Evolutionary conservation across 768 basidiomycete species (phyloP).

Genomic region (Paxillus ammoniavirescens): DNA sequence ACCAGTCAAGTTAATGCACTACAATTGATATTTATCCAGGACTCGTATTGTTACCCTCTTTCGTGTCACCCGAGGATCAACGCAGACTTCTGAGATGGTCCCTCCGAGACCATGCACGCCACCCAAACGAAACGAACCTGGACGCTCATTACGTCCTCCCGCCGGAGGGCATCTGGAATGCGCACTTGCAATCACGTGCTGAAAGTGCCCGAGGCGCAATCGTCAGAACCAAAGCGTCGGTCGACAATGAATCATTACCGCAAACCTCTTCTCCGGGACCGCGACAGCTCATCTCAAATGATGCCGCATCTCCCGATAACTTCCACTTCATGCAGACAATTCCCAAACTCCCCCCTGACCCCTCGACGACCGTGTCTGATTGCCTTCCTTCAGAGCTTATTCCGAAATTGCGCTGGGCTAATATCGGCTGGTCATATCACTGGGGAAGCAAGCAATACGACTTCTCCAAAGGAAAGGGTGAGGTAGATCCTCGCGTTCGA

Average conservation of each 20-base stretch:
- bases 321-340: constrained; percentile 50
- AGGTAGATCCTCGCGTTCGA: constrained; percentile 56
- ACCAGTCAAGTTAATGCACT: not conserved
- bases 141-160: constrained; percentile 86
- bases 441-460: constrained; percentile 97
- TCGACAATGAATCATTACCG: constrained; percentile 7
- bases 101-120: constrained; percentile 68
- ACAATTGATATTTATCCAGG: constrained; percentile 47
- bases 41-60: constrained; percentile 79
- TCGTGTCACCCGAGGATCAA: constrained; percentile 62
- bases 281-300: constrained; percentile 69
- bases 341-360: constrained; percentile 61
- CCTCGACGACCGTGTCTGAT: constrained; percentile 60
- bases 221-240: constrained; percentile 36
- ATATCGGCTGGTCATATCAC: constrained; percentile 95
- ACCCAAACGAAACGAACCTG: constrained; percentile 87
- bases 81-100: constrained; percentile 69
- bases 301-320: constrained; percentile 58
- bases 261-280: constrained; percentile 43
- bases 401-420: constrained; percentile 88
- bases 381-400: constrained; percentile 55
- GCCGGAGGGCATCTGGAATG: constrained; percentile 72
- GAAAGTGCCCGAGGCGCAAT: constrained; percentile 39
- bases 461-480: constrained; percentile 66
- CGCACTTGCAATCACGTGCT: constrained; percentile 39